Percentiles rank a stretch among this genome's conserved stretches.
Conservation (phyloP, 208 protist species). For the Angomonas desouzai region DNA sequence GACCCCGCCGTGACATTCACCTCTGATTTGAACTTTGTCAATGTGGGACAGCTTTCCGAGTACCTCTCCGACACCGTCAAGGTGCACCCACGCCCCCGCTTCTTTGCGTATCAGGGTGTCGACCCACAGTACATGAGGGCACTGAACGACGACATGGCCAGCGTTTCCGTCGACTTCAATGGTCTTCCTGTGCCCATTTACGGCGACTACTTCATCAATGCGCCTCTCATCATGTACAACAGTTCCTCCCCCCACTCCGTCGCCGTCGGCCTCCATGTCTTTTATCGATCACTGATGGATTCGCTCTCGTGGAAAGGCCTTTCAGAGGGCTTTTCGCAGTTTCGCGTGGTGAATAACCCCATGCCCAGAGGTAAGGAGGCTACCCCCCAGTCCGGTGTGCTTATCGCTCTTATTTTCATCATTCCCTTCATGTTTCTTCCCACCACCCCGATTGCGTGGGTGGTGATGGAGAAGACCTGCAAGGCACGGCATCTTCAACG, state of each 20-base stretch:
- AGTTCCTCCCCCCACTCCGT: conserved; percentile 4
- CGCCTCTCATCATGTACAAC: conserved; percentile 8
- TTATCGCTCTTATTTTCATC: conserved; percentile 58
- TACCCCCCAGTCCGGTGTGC: conserved; percentile 19
- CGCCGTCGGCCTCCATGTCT: conserved; percentile 2
- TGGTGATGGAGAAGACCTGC: conserved; percentile 75
- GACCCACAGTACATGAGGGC: neutral
- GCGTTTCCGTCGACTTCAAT: neutral
- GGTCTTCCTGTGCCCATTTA: neutral
- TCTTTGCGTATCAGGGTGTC: conserved; percentile 14
- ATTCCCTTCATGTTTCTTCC: conserved; percentile 75
- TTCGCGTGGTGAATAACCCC: conserved; percentile 7
- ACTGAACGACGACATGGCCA: neutral
- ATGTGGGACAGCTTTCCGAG: neutral
- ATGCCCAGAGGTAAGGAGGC: neutral
- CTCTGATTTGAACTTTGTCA: conserved; percentile 5
- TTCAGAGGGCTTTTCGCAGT: neutral
- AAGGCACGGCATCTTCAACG: conserved; percentile 54
- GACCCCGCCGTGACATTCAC: neutral
- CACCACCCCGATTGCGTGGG: conserved; percentile 54
- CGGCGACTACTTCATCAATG: conserved; percentile 2
- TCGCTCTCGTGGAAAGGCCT: neutral
- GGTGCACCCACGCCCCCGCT: conserved; percentile 12
- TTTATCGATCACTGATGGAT: neutral
- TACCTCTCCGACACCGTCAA: conserved; percentile 22